These are phyloP conservation scores for Pinus tabuliformis DNA, from an alignment of 75 land plant genomes.

Conservation along the genomic window DNA sequence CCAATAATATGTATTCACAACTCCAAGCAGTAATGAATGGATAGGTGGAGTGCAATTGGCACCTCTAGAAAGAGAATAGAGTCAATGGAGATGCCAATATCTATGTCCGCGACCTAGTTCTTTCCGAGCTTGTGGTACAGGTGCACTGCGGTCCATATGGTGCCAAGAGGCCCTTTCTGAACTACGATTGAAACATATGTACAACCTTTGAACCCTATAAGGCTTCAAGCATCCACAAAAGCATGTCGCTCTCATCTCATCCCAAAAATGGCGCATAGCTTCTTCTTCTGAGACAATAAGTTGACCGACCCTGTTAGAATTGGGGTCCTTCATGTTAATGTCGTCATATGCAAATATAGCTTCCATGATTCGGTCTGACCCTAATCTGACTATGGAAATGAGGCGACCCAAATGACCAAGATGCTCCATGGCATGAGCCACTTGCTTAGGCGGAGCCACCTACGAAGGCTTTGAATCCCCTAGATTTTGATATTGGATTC, in stretches of 20 bases:
- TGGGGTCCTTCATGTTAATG: slow-evolving; percentile 12
- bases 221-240: too few relatives aligned
- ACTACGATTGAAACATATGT: too few relatives aligned
- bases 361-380: slow-evolving; percentile 81
- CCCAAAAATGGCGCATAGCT: slow-evolving; percentile 44
- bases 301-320: slow-evolving; percentile 15
- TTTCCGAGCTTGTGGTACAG: too few relatives aligned
- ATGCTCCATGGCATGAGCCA: slow-evolving; percentile 87
- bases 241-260: slow-evolving; percentile 40
- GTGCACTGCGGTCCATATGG: too few relatives aligned
- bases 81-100: too few relatives aligned
- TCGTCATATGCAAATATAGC: slow-evolving; percentile 42
- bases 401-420: slow-evolving; percentile 63
- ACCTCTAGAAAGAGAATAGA: too few relatives aligned
- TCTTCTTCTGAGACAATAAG: slow-evolving; percentile 42
- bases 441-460: slow-evolving; percentile 94
- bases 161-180: too few relatives aligned
- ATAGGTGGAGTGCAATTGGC: too few relatives aligned
- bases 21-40: too few relatives aligned
- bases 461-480: slow-evolving; percentile 9
- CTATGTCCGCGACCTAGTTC: too few relatives aligned
- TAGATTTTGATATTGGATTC: neutral
- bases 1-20: too few relatives aligned
- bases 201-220: too few relatives aligned
- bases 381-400: slow-evolving; percentile 80